phyloP scores from a whole-genome alignment of 441 rosid genomes.

The Macaranga tanarius region DNA sequence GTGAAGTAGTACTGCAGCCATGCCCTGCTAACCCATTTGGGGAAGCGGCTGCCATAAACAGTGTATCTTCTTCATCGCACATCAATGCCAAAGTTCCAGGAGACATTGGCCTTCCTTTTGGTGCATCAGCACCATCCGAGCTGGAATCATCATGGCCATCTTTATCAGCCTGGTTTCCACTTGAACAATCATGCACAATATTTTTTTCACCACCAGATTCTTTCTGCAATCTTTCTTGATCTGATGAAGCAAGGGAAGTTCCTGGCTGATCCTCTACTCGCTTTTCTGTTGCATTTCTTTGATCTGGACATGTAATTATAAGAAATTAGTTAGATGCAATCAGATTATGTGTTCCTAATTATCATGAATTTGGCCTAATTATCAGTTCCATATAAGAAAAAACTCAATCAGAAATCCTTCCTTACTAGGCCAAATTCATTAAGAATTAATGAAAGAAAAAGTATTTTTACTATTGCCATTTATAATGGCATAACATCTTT shows the following conservation, averaged over 20 bases:
- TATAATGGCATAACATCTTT: background rate
- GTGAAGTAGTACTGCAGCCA: conserved; percentile 52
- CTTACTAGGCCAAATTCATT: background rate
- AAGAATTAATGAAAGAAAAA: background rate
- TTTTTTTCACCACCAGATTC: conserved; percentile 45
- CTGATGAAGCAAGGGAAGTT: conserved; percentile 55
- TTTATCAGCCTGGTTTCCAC: conserved; percentile 59
- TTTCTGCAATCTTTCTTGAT: conserved; percentile 53
- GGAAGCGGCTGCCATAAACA: conserved; percentile 63
- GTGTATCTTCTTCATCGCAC: conserved; percentile 89
- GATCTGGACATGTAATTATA: conserved; percentile 39
- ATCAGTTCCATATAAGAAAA: too few species aligned
- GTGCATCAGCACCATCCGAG: conserved; percentile 53
- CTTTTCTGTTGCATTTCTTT: conserved; percentile 50
- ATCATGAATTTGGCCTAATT: too few species aligned
- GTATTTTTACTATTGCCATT: background rate
- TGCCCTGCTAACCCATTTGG: conserved; percentile 52
- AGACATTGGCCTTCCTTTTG: conserved; percentile 79
- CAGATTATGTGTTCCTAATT: background rate
- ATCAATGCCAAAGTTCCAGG: conserved; percentile 97
- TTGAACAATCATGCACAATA: conserved; percentile 46
- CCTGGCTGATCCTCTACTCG: conserved; percentile 47
- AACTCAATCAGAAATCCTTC: background rate
- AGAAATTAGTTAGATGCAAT: conserved; percentile 3
- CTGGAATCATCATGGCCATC: conserved; percentile 44